Conservation (phyloP, 345 rosid genomes). For the Aquilaria sinensis region DNA sequence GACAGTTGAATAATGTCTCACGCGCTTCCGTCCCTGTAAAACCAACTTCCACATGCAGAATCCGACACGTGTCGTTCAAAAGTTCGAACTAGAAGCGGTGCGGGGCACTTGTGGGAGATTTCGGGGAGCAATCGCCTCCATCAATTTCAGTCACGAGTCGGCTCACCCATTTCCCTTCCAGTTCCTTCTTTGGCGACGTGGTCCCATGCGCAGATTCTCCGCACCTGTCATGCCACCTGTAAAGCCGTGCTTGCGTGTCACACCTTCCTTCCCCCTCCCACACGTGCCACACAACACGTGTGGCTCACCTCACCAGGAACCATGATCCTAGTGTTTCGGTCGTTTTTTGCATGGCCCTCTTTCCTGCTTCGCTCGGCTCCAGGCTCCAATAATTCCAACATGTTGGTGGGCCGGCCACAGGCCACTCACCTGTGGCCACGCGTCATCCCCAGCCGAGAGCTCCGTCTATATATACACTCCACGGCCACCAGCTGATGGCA, state of each 20-base stretch:
- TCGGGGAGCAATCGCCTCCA: too few species aligned
- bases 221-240: constrained; percentile 11
- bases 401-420: constrained; percentile 12
- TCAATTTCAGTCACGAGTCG: not conserved
- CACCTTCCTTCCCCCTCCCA: not conserved
- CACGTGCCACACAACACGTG: constrained; percentile 12
- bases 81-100: too few species aligned
- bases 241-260: constrained; percentile 6
- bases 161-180: not conserved
- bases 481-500: not conserved
- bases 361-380: constrained; percentile 10
- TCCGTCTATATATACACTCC: constrained; percentile 21
- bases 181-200: constrained; percentile 4
- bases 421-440: constrained; percentile 30
- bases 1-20: constrained; percentile 7
- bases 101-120: not conserved
- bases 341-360: constrained; percentile 18
- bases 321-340: too few species aligned
- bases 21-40: too few species aligned
- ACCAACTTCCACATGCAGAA: too few species aligned
- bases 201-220: not conserved
- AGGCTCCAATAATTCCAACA: constrained; percentile 7
- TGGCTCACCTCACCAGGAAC: not conserved
- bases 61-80: not conserved
- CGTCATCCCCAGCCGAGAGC: not conserved